phyloP scores from a whole-genome alignment of 2,329 filamentous ascomycete genomes.

The Penicillium occitanis region DNA sequence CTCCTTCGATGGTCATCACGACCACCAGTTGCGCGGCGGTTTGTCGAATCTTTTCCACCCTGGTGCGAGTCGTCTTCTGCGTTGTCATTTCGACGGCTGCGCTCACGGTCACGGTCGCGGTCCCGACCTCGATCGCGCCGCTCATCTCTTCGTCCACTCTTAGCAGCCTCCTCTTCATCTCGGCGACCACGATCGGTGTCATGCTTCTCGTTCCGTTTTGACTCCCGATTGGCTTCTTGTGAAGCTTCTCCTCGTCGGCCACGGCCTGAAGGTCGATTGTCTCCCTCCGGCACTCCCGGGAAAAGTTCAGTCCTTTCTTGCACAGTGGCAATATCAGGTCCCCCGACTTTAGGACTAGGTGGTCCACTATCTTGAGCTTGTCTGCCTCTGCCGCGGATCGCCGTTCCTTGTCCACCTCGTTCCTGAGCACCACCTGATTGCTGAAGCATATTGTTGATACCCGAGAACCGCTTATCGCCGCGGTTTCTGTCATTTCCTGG shows the following conservation, averaged over 20 bases:
- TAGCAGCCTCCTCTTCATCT: slow-evolving; percentile 32
- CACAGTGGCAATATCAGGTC: slow-evolving; percentile 28
- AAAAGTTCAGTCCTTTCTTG: slow-evolving; percentile 38
- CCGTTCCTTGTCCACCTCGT: slow-evolving; percentile 34
- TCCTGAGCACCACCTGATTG: slow-evolving; percentile 41
- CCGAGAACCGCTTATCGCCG: slow-evolving; percentile 49
- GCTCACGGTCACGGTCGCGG: slow-evolving; percentile 38
- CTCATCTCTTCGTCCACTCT: slow-evolving; percentile 38
- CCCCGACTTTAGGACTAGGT: slow-evolving; percentile 31
- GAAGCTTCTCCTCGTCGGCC: slow-evolving; percentile 36
- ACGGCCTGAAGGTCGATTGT: slow-evolving; percentile 30
- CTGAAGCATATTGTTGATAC: slow-evolving; percentile 50
- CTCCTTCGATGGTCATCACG: slow-evolving; percentile 39
- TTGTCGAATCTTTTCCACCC: slow-evolving; percentile 31
- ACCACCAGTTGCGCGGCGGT: slow-evolving; percentile 33
- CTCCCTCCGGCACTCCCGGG: slow-evolving; percentile 30
- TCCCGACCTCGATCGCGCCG: slow-evolving; percentile 36
- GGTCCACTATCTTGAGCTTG: slow-evolving; percentile 37
- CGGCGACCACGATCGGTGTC: slow-evolving; percentile 29
- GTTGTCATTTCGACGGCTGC: slow-evolving; percentile 35
- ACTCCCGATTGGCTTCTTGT: slow-evolving; percentile 37
- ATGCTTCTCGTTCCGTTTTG: slow-evolving; percentile 34
- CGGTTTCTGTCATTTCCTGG: slow-evolving; percentile 42
- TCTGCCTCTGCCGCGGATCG: slow-evolving; percentile 44
- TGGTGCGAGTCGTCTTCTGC: slow-evolving; percentile 28